These are phyloP conservation scores for Botrytis medusae DNA, from an alignment of 2,329 filamentous ascomycete genomes.

Conservation along the genomic window DNA sequence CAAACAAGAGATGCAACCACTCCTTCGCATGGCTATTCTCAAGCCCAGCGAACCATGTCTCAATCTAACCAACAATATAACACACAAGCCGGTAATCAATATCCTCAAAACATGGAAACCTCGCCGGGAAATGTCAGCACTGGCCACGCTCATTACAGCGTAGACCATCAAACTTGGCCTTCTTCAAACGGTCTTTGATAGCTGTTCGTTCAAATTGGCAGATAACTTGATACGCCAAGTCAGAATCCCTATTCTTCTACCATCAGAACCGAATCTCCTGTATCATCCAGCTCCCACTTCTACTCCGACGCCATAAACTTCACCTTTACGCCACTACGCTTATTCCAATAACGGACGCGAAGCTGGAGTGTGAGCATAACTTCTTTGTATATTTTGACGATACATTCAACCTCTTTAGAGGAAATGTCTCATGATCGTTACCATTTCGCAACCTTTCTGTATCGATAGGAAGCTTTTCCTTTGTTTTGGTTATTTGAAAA, in stretches of 20 bases:
- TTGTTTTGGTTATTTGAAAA: conserved; percentile 15
- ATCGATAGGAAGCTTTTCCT: neutral
- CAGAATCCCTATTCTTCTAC: neutral
- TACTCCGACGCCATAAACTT: neutral
- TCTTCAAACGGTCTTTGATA: conserved; percentile 28
- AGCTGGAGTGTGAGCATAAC: neutral
- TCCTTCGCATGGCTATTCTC: conserved; percentile 29
- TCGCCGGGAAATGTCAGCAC: conserved; percentile 34
- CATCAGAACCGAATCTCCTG: neutral
- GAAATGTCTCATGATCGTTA: neutral
- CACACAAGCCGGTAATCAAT: conserved; percentile 4
- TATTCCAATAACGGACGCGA: neutral
- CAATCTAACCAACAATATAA: conserved; percentile 7
- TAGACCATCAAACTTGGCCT: conserved; percentile 35
- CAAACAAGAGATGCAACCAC: conserved; percentile 18
- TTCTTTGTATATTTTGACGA: conserved; percentile 10
- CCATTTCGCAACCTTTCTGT: neutral
- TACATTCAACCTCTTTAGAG: too few relatives aligned
- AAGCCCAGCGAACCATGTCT: conserved; percentile 11
- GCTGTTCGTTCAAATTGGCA: neutral
- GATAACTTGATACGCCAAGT: neutral
- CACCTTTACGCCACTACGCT: neutral
- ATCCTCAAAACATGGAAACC: conserved; percentile 8
- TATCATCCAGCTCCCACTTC: neutral
- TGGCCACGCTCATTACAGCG: conserved; percentile 37